Conservation (phyloP, 345 rosid genomes). For the Populus deltoides region DNA sequence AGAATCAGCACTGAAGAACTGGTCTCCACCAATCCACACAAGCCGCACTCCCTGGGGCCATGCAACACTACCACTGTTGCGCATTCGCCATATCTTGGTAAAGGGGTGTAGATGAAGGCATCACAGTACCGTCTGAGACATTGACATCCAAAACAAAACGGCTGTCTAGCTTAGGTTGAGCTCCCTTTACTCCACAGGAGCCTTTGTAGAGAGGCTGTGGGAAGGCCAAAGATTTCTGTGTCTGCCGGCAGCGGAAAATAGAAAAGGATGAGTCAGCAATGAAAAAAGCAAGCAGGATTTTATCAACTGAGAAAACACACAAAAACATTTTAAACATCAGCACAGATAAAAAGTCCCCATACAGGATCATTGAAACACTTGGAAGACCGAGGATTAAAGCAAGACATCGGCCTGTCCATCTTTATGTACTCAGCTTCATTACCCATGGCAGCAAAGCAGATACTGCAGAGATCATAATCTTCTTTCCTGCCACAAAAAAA, state of each 20-base stretch:
- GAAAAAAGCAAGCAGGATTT: neutral
- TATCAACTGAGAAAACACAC: neutral
- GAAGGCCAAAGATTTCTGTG: slow-evolving; percentile 30
- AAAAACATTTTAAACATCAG: neutral
- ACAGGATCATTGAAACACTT: slow-evolving; percentile 42
- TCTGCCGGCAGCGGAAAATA: neutral
- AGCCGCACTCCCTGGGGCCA: slow-evolving; percentile 69
- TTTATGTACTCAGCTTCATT: slow-evolving; percentile 58
- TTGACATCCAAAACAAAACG: slow-evolving; percentile 80
- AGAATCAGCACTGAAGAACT: slow-evolving; percentile 34
- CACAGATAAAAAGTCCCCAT: slow-evolving; percentile 12
- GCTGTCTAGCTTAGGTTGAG: slow-evolving; percentile 61
- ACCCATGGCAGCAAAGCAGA: slow-evolving; percentile 75
- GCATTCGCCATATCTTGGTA: slow-evolving; percentile 92
- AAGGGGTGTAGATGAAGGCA: slow-evolving; percentile 73
- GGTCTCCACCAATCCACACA: slow-evolving; percentile 82
- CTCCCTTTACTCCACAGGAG: slow-evolving; percentile 29
- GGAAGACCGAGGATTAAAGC: slow-evolving; percentile 24
- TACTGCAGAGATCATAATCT: slow-evolving; percentile 86
- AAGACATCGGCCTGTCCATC: slow-evolving; percentile 59
- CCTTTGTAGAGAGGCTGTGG: slow-evolving; percentile 23
- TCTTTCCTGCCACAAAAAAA: slow-evolving; percentile 60
- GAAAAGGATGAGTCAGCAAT: neutral
- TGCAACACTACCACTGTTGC: slow-evolving; percentile 61
- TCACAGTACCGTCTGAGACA: slow-evolving; percentile 71